Conservation (phyloP, 176 grass and related monocot genomes). For the Eleusine coracana region DNA sequence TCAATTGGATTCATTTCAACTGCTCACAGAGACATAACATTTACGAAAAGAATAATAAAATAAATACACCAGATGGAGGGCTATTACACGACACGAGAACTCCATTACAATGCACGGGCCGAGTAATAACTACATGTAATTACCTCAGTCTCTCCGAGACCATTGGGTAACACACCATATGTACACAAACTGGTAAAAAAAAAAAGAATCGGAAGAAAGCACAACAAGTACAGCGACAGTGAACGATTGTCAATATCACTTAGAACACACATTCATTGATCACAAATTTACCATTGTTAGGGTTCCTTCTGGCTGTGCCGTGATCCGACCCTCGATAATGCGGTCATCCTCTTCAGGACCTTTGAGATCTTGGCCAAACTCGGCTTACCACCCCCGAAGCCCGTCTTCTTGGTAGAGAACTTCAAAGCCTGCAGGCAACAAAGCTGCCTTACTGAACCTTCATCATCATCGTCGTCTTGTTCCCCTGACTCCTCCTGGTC, state of each 20-base stretch:
- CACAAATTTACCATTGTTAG: not conserved
- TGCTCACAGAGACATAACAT: not conserved
- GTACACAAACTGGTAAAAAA: slow-evolving; percentile 5
- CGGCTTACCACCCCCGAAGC: slow-evolving; percentile 69
- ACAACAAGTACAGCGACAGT: slow-evolving; percentile 13
- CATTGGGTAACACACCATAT: slow-evolving; percentile 37
- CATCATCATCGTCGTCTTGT: slow-evolving; percentile 25
- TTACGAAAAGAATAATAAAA: slow-evolving; percentile 5
- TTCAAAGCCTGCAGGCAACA: slow-evolving; percentile 92
- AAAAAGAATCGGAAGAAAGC: not conserved
- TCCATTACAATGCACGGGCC: slow-evolving; percentile 12
- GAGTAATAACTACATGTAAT: slow-evolving; percentile 15
- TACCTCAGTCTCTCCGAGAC: slow-evolving; percentile 28
- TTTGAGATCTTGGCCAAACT: slow-evolving; percentile 85
- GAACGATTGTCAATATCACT: not conserved
- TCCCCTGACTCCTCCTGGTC: slow-evolving; percentile 22
- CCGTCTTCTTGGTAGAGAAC: slow-evolving; percentile 87
- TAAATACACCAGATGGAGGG: slow-evolving; percentile 33
- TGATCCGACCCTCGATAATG: slow-evolving; percentile 52
- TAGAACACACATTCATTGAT: slow-evolving; percentile 1
- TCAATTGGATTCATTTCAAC: not conserved
- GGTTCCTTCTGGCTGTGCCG: slow-evolving; percentile 10
- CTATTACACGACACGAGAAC: too few relatives aligned
- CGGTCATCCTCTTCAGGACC: slow-evolving; percentile 68
- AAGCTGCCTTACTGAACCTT: slow-evolving; percentile 57